Base-by-base conservation (phyloP, 495 filamentous ascomycete species). In the Aspergillus heteromorphus region DNA sequence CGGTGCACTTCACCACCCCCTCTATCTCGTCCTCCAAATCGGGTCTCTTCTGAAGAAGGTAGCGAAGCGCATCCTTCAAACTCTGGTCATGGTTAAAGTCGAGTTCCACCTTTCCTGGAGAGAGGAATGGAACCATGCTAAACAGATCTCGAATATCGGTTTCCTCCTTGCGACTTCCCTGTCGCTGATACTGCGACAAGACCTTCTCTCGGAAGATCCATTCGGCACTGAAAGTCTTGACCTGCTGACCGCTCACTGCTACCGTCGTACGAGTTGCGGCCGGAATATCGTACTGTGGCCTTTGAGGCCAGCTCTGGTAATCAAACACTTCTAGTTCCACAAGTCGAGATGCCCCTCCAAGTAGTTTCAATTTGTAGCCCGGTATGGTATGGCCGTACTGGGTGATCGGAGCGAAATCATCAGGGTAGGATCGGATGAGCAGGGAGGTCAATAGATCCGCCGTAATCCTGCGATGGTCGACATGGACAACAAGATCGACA, bases 1-100 rank as follows among this genome's bases (percentile, higher is more conserved):
- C n/a, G n/a, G n/a, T n/a, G n/a, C n/a, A n/a, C n/a, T n/a, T n/a
- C n/a, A n/a, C n/a, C n/a, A n/a, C n/a, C n/a, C n/a, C n/a, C n/a
- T n/a, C n/a, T n/a, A n/a, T n/a, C n/a, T n/a, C n/a, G n/a, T n/a
- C n/a, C n/a, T n/a, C 49, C 41, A 58, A 53, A 36, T n/a, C 49
- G 25, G 49, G 49, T 27, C 55, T 45, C 49, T 58, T 53, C 41
- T 58, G 41, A 27, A 53, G 17, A 31, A 56, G 21, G 43, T 56
- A 51, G 45, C 8, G 16, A 6, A 56, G 54, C 11, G 54, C 55
- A 38, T 42, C 53, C 20, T 53, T n/a, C 10, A 40, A 53, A 27
- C 41, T 27, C 17, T 48, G 29, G 55, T 53, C 29, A 41, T 49
- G 16, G 21, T 53, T 58, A 41, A 58, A 53, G 49, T 58, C 49